Base-by-base conservation (phyloP, 805 yeast genomes). In the Candida parachauliodes region DNA sequence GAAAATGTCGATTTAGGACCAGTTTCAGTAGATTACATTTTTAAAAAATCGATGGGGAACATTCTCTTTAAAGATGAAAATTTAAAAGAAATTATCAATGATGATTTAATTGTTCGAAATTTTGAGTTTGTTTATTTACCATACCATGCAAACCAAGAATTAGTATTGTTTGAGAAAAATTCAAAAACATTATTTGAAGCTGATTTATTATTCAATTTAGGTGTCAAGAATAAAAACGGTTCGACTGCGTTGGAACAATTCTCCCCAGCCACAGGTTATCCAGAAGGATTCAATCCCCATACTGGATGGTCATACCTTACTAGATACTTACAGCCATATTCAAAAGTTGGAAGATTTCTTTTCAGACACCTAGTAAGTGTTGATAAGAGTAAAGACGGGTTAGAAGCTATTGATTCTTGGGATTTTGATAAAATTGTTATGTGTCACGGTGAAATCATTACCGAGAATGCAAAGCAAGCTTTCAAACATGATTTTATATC, bases 391-490 rank as follows among this genome's bases (percentile, higher is more conserved):
- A 31, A 30, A 28, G 37, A 43, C 10, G 58, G 68, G 14, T 43
- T 60, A 20, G 45, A 51, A 23, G 51, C 62, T 19, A 49, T 68
- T 15, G 38, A 58, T 24, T 39, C 48, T 8, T 70, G 75, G 75
- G 70, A 72, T 28, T 70, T 77, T 42, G 70, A 71, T 10, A 59
- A 62, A n/a, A 59, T 77, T 34, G 72, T 81, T 27, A 59, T 70
- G 47, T 75, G 81, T 45, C 87, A 80, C 51, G 88, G 88, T 10
- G 73, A 72, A 45, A 63, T 77, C 8, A 60, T 79, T 39, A 77
- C 73, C 16, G 48, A 54, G 28, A 52, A 55, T 33, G 66, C 65
- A 1, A 59, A 59, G 43, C 42, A 46, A 16, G 51, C 49, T 9
- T 62, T 58, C 46, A 46, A 51, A 28, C 34, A 36, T 24, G 40